phyloP scores from a whole-genome alignment of 148 eudicot genomes.

The Fallopia convolvulus region DNA sequence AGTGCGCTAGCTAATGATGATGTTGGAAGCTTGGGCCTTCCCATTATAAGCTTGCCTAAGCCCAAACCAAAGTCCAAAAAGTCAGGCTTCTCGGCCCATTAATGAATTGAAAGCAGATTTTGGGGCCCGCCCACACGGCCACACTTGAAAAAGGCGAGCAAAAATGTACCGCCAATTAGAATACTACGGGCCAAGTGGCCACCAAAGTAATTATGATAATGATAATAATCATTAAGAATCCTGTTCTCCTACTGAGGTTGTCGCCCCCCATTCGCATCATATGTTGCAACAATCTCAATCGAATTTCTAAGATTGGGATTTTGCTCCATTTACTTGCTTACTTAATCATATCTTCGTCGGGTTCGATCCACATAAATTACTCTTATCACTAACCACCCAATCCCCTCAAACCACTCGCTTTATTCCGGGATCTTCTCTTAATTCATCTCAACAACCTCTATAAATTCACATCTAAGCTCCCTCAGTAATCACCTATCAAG shows the following conservation, averaged over 20 bases:
- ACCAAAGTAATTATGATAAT: not conserved
- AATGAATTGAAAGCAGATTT: not conserved
- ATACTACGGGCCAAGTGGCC: not conserved
- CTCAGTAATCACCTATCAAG: not conserved
- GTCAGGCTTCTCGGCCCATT: not conserved
- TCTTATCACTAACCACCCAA: not conserved
- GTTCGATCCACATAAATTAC: not conserved
- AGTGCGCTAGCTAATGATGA: slow-evolving; percentile 53
- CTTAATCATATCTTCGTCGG: not conserved
- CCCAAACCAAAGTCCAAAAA: not conserved
- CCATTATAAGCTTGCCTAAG: too few species aligned
- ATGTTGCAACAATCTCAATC: not conserved
- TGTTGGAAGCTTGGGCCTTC: slow-evolving; percentile 12
- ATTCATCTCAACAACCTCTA: not conserved
- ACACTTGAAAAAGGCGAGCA: not conserved
- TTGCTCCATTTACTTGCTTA: not conserved
- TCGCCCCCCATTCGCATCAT: not conserved
- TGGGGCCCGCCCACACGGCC: not conserved
- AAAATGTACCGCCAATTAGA: not conserved
- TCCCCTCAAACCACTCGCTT: not conserved
- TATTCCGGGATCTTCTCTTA: not conserved
- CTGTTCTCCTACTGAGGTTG: slow-evolving; percentile 1
- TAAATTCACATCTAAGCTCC: not conserved
- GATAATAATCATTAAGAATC: not conserved
- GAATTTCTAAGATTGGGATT: slow-evolving; percentile 5